These are phyloP conservation scores for Spergularia azorica DNA, from an alignment of 179 eudicot genomes.

Conservation along the genomic window DNA sequence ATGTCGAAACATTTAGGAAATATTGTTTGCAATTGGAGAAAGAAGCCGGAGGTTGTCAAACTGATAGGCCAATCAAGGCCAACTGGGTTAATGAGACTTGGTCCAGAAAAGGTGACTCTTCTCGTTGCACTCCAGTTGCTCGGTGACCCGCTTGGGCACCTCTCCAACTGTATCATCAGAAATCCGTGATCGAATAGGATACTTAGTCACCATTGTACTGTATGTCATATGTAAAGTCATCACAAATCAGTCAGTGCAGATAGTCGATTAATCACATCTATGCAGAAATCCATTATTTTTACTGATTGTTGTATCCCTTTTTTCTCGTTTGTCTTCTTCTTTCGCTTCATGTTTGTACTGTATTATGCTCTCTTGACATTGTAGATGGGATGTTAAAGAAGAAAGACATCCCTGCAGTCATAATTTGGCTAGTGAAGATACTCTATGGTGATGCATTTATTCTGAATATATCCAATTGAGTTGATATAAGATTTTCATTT, in stretches of 20 bases:
- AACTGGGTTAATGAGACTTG: constrained; percentile 70
- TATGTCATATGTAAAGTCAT: neutral
- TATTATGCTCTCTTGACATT: neutral
- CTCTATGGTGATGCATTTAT: too few species aligned
- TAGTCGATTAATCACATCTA: neutral
- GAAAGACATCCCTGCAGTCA: too few species aligned
- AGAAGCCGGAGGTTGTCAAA: constrained; percentile 49
- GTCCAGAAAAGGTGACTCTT: constrained; percentile 57
- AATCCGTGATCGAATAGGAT: neutral
- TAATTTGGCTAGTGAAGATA: too few species aligned
- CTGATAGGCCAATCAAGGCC: constrained; percentile 51
- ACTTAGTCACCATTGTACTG: neutral
- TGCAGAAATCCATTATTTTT: neutral
- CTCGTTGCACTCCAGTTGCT: constrained; percentile 44
- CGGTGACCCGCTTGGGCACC: constrained; percentile 31
- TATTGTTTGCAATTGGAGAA: constrained; percentile 65
- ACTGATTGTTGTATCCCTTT: neutral
- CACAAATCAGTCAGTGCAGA: neutral
- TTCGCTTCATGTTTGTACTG: neutral
- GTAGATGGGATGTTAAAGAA: neutral
- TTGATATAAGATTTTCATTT: too few species aligned
- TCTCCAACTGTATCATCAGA: constrained; percentile 16
- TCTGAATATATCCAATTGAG: too few species aligned
- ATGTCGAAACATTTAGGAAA: constrained; percentile 55
- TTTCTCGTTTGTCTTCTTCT: too few species aligned